phyloP scores from a whole-genome alignment of 2,329 filamentous ascomycete species.

The Pseudogymnoascus sp. region DNA sequence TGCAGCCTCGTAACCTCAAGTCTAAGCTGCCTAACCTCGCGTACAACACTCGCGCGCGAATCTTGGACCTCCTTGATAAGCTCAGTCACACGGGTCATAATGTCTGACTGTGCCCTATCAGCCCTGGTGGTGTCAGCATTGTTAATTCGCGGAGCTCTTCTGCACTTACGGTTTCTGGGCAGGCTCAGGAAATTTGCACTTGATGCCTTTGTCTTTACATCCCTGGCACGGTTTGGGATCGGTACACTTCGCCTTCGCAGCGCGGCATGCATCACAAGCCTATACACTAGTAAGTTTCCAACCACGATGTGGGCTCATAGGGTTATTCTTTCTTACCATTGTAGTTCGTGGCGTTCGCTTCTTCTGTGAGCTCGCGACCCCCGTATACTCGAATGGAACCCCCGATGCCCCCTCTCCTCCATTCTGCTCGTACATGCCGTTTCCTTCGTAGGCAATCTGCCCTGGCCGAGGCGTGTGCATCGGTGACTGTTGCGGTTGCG shows the following conservation, averaged over 20 bases:
- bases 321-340: slow-evolving; percentile 24
- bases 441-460: background rate
- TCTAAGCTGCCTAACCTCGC: background rate
- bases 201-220: slow-evolving; percentile 76
- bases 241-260: slow-evolving; percentile 85
- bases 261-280: slow-evolving; percentile 85
- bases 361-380: slow-evolving; percentile 6
- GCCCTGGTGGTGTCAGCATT: background rate
- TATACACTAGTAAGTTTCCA: slow-evolving; percentile 29
- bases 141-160: slow-evolving; percentile 28
- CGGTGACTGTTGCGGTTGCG: background rate
- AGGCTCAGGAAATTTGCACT: slow-evolving; percentile 84
- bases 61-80: slow-evolving; percentile 17
- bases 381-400: slow-evolving; percentile 9
- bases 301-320: slow-evolving; percentile 18
- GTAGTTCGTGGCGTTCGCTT: slow-evolving; percentile 33
- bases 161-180: slow-evolving; percentile 75
- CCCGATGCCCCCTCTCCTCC: background rate
- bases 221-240: slow-evolving; percentile 76
- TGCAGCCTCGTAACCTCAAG: background rate
- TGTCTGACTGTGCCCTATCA: slow-evolving; percentile 52
- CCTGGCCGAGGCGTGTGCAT: background rate
- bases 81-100: slow-evolving; percentile 38
- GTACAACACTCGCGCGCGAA: background rate
- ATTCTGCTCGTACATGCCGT: background rate